Conservation (phyloP, 2,329 filamentous ascomycete species). For the Dactylonectria macrodidyma region DNA sequence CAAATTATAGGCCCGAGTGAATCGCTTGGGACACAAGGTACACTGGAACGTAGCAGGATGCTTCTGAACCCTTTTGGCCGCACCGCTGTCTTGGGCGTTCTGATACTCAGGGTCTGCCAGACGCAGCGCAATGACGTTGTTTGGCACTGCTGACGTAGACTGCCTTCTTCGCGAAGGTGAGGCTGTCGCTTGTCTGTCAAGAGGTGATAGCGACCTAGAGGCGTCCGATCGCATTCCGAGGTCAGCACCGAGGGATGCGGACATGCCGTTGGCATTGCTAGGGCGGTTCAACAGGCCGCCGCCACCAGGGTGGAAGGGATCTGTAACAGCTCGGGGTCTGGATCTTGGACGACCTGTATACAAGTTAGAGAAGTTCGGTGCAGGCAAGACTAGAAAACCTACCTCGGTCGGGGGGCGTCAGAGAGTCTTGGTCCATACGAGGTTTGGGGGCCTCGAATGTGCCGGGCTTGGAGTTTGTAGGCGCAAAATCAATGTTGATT, state of each 20-base stretch:
- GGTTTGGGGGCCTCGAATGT: slow-evolving; percentile 68
- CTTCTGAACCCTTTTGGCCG: slow-evolving; percentile 90
- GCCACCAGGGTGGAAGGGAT: slow-evolving; percentile 69
- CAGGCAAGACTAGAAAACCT: slow-evolving; percentile 46
- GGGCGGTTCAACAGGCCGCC: slow-evolving; percentile 57
- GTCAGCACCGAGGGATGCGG: slow-evolving; percentile 66
- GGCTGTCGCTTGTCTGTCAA: slow-evolving; percentile 64
- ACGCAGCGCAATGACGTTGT: slow-evolving; percentile 84
- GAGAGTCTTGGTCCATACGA: slow-evolving; percentile 80
- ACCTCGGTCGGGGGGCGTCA: slow-evolving; percentile 86
- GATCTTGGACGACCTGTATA: slow-evolving; percentile 62
- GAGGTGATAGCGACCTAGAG: slow-evolving; percentile 71
- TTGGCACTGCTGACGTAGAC: slow-evolving; percentile 74
- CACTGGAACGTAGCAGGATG: slow-evolving; percentile 98
- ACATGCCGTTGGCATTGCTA: slow-evolving; percentile 59
- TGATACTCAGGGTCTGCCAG: slow-evolving; percentile 91
- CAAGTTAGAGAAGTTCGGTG: slow-evolving; percentile 35
- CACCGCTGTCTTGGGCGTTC: slow-evolving; percentile 72
- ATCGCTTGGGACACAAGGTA: slow-evolving; percentile 91
- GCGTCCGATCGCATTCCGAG: slow-evolving; percentile 62
- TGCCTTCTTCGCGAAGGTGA: slow-evolving; percentile 64
- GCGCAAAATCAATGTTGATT: slow-evolving; percentile 94
- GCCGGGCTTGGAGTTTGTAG: slow-evolving; percentile 69
- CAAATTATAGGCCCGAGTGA: slow-evolving; percentile 96
- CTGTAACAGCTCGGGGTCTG: slow-evolving; percentile 71